These are phyloP conservation scores for Cucurbita argyrosperma DNA, from an alignment of 306 rosid species.

Conservation along the genomic window DNA sequence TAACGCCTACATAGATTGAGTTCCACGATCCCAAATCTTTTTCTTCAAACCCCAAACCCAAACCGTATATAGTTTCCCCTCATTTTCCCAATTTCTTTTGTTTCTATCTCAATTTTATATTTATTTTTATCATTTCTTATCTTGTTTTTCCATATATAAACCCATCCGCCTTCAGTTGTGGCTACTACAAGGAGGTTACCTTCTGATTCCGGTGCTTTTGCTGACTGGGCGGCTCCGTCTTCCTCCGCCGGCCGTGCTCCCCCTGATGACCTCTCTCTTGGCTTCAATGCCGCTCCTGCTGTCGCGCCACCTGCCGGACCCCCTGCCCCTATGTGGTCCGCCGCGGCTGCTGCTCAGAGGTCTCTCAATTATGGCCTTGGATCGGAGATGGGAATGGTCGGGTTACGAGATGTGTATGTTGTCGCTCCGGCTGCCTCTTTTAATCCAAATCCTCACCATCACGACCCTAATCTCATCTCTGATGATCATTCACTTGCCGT, in stretches of 20 bases:
- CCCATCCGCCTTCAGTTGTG: slow-evolving; percentile 43
- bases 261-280: slow-evolving; percentile 69
- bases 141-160: not conserved
- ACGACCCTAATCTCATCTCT: slow-evolving; percentile 19
- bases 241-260: slow-evolving; percentile 25
- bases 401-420: slow-evolving; percentile 57
- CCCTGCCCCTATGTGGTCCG: slow-evolving; percentile 35
- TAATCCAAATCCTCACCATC: slow-evolving; percentile 22
- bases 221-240: slow-evolving; percentile 71
- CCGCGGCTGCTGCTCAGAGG: slow-evolving; percentile 5
- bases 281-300: slow-evolving; percentile 76
- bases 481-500: slow-evolving; percentile 33
- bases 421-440: slow-evolving; percentile 52
- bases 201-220: slow-evolving; percentile 90
- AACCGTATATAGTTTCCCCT: not conserved
- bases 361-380: slow-evolving; percentile 40
- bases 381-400: slow-evolving; percentile 65
- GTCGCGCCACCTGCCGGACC: slow-evolving; percentile 33
- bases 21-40: slow-evolving; percentile 1
- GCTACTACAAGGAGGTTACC: slow-evolving; percentile 95
- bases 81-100: not conserved
- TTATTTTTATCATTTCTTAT: too few species aligned
- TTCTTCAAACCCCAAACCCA: not conserved
- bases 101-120: not conserved
- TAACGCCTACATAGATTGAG: slow-evolving; percentile 31